Evolutionary conservation across 305 asterid species (phyloP), one percentile per base, ranked within the genome.

Genomic region (Andrographis paniculata): DNA sequence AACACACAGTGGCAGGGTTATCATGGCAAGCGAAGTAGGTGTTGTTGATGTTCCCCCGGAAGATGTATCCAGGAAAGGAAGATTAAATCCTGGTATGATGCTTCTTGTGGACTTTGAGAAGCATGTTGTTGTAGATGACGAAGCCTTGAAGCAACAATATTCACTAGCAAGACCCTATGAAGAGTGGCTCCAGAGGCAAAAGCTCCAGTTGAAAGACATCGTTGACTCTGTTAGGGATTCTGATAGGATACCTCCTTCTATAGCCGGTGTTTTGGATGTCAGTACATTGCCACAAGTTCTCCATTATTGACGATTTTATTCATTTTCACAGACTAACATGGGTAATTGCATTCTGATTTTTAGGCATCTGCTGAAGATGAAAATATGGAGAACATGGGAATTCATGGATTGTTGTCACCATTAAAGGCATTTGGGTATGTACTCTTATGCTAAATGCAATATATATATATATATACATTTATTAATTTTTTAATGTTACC

Each of bases 11-110:
- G 96, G 96, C 42, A 79, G 97, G 58, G 99, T 92, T 51, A 64
- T 92, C 46, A 92, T 92, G 99, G 99, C 99, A 52, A 87, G 99
- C 76, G 99, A 92, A 81, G 99, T 92, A 60, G 99, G 99, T 40
- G 99, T 92, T 42, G 99, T 92, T 62, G 99, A 92, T 74, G 78
- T 92, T 45, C 88, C 99, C 43, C 92, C 97, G 10, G 97, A 81
- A 67, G 99, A 92, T 68, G 94, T 92, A 30, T 68, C 78, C 59
- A 79, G 87, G 69, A 92, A 92, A 71, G 99, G 99, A 56, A 80
- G 99, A 65, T 95, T 92, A 50, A 92, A 92, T 68, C 99, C 99
- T 56, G 99, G 99, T 41, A 92, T 92, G 97, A 92, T 92, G 99
- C 99, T 92, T 64, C 88, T 92, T 47, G 97, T 87, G 59, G 99